phyloP scores from a whole-genome alignment of 2,329 filamentous ascomycete species.

The Herpotrichia juniperi region DNA sequence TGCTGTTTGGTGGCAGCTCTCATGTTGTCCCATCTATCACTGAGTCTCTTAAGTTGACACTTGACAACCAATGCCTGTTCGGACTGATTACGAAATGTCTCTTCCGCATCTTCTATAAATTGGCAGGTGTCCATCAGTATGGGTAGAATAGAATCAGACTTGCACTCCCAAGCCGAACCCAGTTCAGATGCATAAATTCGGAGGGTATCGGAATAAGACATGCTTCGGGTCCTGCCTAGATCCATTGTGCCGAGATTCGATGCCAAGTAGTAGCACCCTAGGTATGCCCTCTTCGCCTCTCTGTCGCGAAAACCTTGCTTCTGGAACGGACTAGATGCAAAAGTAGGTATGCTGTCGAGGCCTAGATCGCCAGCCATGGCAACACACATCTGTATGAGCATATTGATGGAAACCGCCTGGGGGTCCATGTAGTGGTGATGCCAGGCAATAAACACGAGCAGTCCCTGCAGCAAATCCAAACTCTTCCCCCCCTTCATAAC shows the following conservation, averaged over 20 bases:
- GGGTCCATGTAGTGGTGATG: slow-evolving; percentile 46
- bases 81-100: slow-evolving; percentile 34
- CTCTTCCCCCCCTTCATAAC: slow-evolving; percentile 45
- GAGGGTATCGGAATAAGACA: slow-evolving; percentile 34
- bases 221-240: slow-evolving; percentile 24
- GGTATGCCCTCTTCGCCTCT: slow-evolving; percentile 41
- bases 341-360: slow-evolving; percentile 32
- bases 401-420: slow-evolving; percentile 39
- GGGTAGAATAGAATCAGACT: slow-evolving; percentile 36
- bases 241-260: slow-evolving; percentile 35
- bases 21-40: slow-evolving; percentile 41
- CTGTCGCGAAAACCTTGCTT: slow-evolving; percentile 29
- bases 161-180: slow-evolving; percentile 35
- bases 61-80: slow-evolving; percentile 37
- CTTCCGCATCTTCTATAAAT: slow-evolving; percentile 43
- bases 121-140: slow-evolving; percentile 39
- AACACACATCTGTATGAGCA: slow-evolving; percentile 41
- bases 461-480: slow-evolving; percentile 37
- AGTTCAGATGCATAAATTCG: slow-evolving; percentile 40
- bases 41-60: slow-evolving; percentile 40
- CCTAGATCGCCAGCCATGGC: slow-evolving; percentile 40
- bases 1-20: slow-evolving; percentile 33
- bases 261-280: slow-evolving; percentile 43
- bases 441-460: slow-evolving; percentile 45
- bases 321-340: slow-evolving; percentile 25